Evolutionary conservation across 2,329 filamentous ascomycete genomes (phyloP), one percentile per base, ranked within the genome.

Genomic region (Monilinia fructigena): DNA sequence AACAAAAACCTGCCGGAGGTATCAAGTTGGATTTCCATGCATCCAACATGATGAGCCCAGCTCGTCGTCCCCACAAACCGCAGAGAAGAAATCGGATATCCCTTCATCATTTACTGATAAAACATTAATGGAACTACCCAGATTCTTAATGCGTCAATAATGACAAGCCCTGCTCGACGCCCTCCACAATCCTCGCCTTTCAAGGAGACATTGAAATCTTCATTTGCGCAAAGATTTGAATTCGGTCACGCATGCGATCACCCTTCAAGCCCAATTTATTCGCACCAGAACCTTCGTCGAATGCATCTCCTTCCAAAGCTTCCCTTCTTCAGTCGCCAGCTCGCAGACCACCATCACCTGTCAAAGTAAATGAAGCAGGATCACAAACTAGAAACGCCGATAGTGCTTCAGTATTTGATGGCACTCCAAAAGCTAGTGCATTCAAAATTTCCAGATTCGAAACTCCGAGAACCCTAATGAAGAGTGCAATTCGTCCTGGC

Each of bases 141-240:
- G 11, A 79, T 82, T 55, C 71, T 78, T 0, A 72, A 74, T 42
- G 72, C 76, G 4, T 75, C 79, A 1, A 76, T 80, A 16, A 75
- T 87, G 55, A 78, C 76, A 35, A 88, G 85, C 55, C 85, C 86
- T 2, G 83, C 85, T n/a, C 82, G 84, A 65, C 80, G 85, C 40
- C 79, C 80, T 8, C 80, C 83, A 2, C 72, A 80, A 8, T 83
- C 84, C 12, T 83, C 84, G 1, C 82, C 85, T 0, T 80, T 78
- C 70, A 87, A 83, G 71, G 85, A 86, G 31, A 76, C 80, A 0
- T 77, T 87, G 74, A 85, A 80, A 68, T 84, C 31, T 35, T 35
- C 83, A 1, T 85, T 86, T 0, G 82, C 86, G 1, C 85, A 84
- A 73, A 79, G 80, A 47, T 74, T 79, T 14, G 63, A 68, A 11